Base-by-base conservation (phyloP, 805 yeast species). In the Saccharomycopsis lassenensis region DNA sequence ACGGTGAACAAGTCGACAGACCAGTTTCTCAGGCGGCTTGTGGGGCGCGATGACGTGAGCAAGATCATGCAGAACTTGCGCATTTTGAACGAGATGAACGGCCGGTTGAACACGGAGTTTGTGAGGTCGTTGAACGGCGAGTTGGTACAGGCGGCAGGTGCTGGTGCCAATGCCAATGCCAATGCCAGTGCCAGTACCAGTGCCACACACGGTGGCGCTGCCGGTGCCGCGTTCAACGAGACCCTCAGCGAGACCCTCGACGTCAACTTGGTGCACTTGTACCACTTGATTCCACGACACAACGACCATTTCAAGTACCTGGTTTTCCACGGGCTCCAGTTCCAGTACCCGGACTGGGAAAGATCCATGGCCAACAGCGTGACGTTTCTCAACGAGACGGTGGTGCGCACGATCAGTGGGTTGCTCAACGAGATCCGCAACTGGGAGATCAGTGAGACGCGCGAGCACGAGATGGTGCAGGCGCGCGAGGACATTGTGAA, bases 271-370 rank as follows among this genome's bases (percentile, higher is more conserved):
- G 28, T 40, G 17, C 41, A 40, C 22, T 24, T 40, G 8, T 91
- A 87, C 61, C 93, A 91, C 58, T 62, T 89, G 50, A 65, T 87
- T 47, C 94, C 95, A 2, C 75, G 82, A 40, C 85, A 95, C 22
- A 80, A 77, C 55, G 94, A 84, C 43, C 86, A 89, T 24, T 94
- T 91, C 27, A 80, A 84, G 52, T 40, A 40, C 24, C 41, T 36
- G 20, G 30, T 40, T 4, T 40, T 36, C 28, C 44, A 40, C 15
- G 18, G 21, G 2, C n/a, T 36, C 5, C 26, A 32, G 10, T 36
- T 36, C 17, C 20, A 28, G 18, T 33, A 40, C 17, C 44, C 44
- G 10, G 23, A 40, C 32, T 11, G 36, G n/a, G 44, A 40, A 20
- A 29, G 15, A 3, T 40, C 44, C n/a, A n/a, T 35, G 7, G 30